A percentile compares a stretch with the other conserved stretches of the same genome.
Evolutionary conservation across 2,329 filamentous ascomycete genomes (phyloP).

Genomic region (Hypoxylon sp.): DNA sequence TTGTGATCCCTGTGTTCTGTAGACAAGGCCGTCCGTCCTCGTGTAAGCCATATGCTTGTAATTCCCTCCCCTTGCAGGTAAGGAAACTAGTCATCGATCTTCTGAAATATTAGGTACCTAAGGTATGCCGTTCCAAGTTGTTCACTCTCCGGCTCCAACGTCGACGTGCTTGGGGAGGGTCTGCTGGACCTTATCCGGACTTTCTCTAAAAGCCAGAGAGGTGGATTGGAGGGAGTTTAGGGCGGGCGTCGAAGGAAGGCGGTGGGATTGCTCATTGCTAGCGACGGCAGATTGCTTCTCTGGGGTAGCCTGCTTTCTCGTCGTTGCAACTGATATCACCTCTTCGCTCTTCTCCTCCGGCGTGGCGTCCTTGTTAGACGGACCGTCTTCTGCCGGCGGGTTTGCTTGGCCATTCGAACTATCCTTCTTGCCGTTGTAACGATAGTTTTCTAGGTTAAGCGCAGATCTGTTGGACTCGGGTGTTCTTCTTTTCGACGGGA

Average conservation of each 20-base stretch:
- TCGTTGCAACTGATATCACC: constrained; percentile 51
- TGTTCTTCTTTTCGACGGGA: constrained; percentile 58
- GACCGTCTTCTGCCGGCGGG: constrained; percentile 27
- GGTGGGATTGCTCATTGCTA: constrained; percentile 23
- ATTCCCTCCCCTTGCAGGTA: constrained; percentile 8
- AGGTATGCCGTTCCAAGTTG: neutral
- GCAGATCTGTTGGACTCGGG: constrained; percentile 56
- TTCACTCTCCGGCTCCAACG: constrained; percentile 52
- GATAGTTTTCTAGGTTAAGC: constrained; percentile 53
- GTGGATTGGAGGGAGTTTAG: constrained; percentile 57
- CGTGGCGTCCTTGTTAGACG: constrained; percentile 31
- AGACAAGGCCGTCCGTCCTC: constrained; percentile 5
- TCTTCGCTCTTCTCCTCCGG: constrained; percentile 51
- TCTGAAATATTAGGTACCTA: constrained; percentile 2
- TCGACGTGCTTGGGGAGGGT: constrained; percentile 53
- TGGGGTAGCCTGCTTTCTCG: constrained; percentile 50
- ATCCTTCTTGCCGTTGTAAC: constrained; percentile 49
- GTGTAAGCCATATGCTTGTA: constrained; percentile 3
- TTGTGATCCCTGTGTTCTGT: neutral
- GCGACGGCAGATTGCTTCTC: constrained; percentile 34
- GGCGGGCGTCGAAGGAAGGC: constrained; percentile 52
- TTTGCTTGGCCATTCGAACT: constrained; percentile 43
- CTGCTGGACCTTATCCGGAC: constrained; percentile 69
- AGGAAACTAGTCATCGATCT: constrained; percentile 21
- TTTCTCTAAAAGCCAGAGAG: constrained; percentile 71